phyloP scores from a whole-genome alignment of 1,139 yeast genomes.

The Pichia sp. region DNA sequence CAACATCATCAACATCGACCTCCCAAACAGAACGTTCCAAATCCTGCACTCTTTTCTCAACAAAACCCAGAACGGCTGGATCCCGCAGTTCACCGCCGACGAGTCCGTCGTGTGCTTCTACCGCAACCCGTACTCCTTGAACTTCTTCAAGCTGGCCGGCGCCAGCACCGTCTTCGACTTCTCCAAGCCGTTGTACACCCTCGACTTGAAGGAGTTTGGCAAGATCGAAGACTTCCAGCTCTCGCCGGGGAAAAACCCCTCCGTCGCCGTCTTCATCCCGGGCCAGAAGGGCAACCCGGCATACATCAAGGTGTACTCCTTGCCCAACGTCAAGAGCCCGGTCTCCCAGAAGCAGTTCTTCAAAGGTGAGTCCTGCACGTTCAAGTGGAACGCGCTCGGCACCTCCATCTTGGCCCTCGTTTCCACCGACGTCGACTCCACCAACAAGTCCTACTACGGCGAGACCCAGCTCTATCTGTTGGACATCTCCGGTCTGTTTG shows the following conservation, averaged over 20 bases:
- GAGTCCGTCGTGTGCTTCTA: constrained; percentile 64
- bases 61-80: constrained; percentile 87
- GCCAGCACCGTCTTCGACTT: constrained; percentile 29
- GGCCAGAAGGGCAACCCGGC: constrained; percentile 87
- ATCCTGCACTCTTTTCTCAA: constrained; percentile 64
- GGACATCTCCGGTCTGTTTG: constrained; percentile 90
- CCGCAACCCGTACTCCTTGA: constrained; percentile 58
- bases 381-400: constrained; percentile 92
- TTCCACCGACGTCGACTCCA: constrained; percentile 90
- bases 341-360: constrained; percentile 84
- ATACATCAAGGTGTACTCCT: constrained; percentile 73
- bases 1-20: constrained; percentile 49
- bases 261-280: constrained; percentile 89
- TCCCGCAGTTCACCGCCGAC: constrained; percentile 79
- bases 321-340: constrained; percentile 72
- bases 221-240: constrained; percentile 56
- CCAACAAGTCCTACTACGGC: constrained; percentile 94
- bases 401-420: constrained; percentile 92
- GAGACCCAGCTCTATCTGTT: constrained; percentile 88
- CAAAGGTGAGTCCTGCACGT: constrained; percentile 90
- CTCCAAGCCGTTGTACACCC: constrained; percentile 53
- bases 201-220: constrained; percentile 47
- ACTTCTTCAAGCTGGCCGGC: constrained; percentile 56
- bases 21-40: constrained; percentile 32
- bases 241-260: constrained; percentile 87